A percentile compares a stretch with the other conserved stretches of the same genome.
phyloP scores from a whole-genome alignment of 192 early-diverging fungal species.

The Lunasporangiospora selenospora region DNA sequence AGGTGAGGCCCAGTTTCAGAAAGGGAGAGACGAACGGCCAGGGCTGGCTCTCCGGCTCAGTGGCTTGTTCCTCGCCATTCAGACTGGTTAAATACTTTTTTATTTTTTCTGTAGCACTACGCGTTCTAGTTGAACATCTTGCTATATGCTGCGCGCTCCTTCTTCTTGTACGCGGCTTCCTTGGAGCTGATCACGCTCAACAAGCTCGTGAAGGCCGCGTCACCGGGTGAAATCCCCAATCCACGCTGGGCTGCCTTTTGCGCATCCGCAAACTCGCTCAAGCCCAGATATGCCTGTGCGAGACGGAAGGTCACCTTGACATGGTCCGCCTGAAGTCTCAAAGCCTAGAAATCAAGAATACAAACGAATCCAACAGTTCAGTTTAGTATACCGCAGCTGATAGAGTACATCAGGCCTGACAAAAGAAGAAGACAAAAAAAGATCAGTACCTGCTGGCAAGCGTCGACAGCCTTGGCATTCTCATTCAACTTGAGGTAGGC shows the following conservation, averaged over 20 bases:
- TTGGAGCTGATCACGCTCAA: slow-evolving; percentile 30
- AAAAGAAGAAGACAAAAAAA: background rate
- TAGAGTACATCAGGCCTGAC: background rate
- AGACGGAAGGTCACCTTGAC: slow-evolving; percentile 51
- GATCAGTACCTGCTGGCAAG: slow-evolving; percentile 21
- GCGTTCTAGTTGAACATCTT: slow-evolving; percentile 42
- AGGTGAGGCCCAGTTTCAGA: too few relatives aligned
- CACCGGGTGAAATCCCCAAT: slow-evolving; percentile 31
- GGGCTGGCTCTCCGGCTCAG: too few relatives aligned
- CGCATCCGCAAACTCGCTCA: slow-evolving; percentile 50
- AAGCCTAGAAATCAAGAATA: slow-evolving; percentile 10
- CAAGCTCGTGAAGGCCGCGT: slow-evolving; percentile 39
- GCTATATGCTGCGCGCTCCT: slow-evolving; percentile 46
- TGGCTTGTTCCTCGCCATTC: too few relatives aligned
- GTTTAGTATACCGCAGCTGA: background rate
- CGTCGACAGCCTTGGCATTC: slow-evolving; percentile 32
- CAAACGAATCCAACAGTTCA: background rate
- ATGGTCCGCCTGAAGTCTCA: slow-evolving; percentile 41
- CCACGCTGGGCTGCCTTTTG: slow-evolving; percentile 37
- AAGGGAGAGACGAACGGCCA: too few relatives aligned
- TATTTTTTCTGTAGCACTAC: too few relatives aligned
- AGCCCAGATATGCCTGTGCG: slow-evolving; percentile 49
- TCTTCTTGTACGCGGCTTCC: slow-evolving; percentile 40
- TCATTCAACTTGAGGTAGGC: slow-evolving; percentile 45
- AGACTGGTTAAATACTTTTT: too few relatives aligned